Evolutionary conservation across 441 rosid species (phyloP).

Genomic region (Viola pubescens): DNA sequence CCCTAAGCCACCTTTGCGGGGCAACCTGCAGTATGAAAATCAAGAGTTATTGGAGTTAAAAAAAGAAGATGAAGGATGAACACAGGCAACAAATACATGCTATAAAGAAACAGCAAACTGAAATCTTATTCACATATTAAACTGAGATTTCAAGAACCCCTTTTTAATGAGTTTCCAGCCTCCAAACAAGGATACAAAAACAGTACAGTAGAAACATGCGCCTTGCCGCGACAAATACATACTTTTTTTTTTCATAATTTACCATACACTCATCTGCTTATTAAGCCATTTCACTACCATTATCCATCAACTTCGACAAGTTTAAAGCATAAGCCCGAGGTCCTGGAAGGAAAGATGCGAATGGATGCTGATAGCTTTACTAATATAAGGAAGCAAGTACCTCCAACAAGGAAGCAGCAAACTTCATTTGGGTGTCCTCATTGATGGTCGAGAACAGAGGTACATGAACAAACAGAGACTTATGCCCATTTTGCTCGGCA

Average conservation of each 20-base stretch:
- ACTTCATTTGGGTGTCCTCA: slow-evolving; percentile 86
- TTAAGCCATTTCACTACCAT: slow-evolving; percentile 25
- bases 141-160: slow-evolving; percentile 16
- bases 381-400: slow-evolving; percentile 59
- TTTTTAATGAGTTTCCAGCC: slow-evolving; percentile 2
- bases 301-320: slow-evolving; percentile 19
- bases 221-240: slow-evolving; percentile 16
- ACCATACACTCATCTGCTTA: slow-evolving; percentile 22
- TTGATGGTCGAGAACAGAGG: slow-evolving; percentile 83
- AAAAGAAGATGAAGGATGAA: too few species aligned
- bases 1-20: not conserved
- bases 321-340: slow-evolving; percentile 14
- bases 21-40: not conserved
- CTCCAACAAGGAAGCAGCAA: slow-evolving; percentile 80
- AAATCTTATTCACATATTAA: slow-evolving; percentile 31
- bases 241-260: slow-evolving; percentile 19
- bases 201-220: slow-evolving; percentile 19
- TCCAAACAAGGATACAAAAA: slow-evolving; percentile 10
- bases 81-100: not conserved
- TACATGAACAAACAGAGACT: slow-evolving; percentile 85
- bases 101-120: slow-evolving; percentile 13
- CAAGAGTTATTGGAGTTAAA: not conserved
- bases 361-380: slow-evolving; percentile 27
- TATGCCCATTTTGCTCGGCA: slow-evolving; percentile 67
- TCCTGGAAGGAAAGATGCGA: slow-evolving; percentile 17